Base-by-base conservation (phyloP, 2,329 filamentous ascomycete species). In the Ophiocordyceps camponoti-leonardi region DNA sequence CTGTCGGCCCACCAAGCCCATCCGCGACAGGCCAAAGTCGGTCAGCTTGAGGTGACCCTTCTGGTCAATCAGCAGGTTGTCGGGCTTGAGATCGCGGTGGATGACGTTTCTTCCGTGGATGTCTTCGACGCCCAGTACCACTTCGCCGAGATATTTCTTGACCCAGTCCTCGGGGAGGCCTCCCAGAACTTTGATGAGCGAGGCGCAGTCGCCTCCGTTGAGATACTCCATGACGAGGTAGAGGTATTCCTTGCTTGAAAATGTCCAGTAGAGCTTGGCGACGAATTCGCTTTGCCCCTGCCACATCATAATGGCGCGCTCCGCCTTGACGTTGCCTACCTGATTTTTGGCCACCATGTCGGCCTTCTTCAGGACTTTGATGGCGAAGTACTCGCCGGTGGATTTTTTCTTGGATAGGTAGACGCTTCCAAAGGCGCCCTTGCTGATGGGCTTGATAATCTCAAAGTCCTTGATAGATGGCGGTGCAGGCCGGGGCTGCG, bases 321-420 rank as follows among this genome's bases (percentile, higher is more conserved):
- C 92, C 10, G 93, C 92, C 64, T 98, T 96, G 57, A 98, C 92
- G 58, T 98, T 98, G 53, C 92, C 94, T 54, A 98, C 88, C 60
- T 98, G 92, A 61, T 98, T 98, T 65, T 98, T 98, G 49, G 92
- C 92, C 50, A 98, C 86, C 92, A 98, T 98, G 68, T 98, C 92
- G n/a, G 92, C 88, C 65, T 98, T 98, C 60, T 96, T 96, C 48
- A 98, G 64, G 1, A 96, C 92, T 59, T 98, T 98, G 67, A 98
- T 96, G 11, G 92, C 92, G 61, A 90, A 98, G 62, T 98, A 98
- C 57, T 98, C 92, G 42, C 88, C 90, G 0, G 93, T 98, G 0
- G 86, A 92, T 63, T 95, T 96, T 72, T 98, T 98, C 67, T 96
- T 98, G 1, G 92, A 90, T 30, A 98, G 67, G 58, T 98, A 98